These are phyloP conservation scores for Plasmodium sp. DNA, from an alignment of 169 alveolate species.

Conservation along the genomic window DNA sequence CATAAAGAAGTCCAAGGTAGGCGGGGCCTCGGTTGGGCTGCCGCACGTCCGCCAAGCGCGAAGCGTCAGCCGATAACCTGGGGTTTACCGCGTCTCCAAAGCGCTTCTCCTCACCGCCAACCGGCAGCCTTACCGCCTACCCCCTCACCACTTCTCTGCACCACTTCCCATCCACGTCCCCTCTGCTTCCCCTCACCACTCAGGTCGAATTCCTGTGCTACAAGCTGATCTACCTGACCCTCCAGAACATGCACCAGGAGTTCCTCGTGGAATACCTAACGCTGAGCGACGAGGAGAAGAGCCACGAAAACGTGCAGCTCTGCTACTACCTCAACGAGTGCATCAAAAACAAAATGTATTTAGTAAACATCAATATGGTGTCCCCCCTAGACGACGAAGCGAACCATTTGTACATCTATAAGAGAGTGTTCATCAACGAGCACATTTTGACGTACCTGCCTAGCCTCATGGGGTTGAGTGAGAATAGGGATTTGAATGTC, in stretches of 20 bases:
- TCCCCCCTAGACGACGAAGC: constrained; percentile 37
- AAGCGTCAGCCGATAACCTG: background rate
- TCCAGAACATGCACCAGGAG: constrained; percentile 80
- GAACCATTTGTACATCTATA: constrained; percentile 44
- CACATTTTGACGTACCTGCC: constrained; percentile 46
- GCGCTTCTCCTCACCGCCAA: background rate
- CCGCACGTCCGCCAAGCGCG: no score
- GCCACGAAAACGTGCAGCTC: constrained; percentile 26
- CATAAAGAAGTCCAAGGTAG: constrained; percentile 75
- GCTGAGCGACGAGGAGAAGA: constrained; percentile 50
- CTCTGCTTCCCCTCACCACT: background rate
- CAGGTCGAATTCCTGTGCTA: constrained; percentile 79
- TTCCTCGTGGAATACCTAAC: constrained; percentile 50
- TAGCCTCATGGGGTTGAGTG: constrained; percentile 19
- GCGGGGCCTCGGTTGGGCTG: background rate
- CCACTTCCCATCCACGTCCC: no score
- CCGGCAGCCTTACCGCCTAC: no score
- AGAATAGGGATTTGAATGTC: constrained; percentile 19
- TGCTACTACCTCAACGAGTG: constrained; percentile 63
- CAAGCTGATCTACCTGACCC: constrained; percentile 75
- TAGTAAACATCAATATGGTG: constrained; percentile 53
- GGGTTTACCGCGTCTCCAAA: background rate
- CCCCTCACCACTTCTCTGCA: no score
- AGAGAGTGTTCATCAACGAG: constrained; percentile 13
- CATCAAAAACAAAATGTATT: constrained; percentile 51